phyloP scores from a whole-genome alignment of 2,329 filamentous ascomycete species.

The Domatiomyces globalis region DNA sequence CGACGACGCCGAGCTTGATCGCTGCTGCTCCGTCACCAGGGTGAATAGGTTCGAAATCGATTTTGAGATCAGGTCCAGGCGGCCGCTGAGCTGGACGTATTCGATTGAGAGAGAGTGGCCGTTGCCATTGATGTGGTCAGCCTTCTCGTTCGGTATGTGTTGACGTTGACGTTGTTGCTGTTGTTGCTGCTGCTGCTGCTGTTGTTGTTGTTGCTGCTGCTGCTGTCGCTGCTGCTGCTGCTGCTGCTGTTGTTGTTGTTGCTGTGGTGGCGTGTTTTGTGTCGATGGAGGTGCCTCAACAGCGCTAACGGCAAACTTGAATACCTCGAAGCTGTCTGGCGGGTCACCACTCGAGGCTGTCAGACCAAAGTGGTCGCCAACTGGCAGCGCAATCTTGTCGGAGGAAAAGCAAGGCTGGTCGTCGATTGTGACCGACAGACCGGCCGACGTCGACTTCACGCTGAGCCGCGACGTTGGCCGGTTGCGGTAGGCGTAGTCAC shows the following conservation, averaged over 20 bases:
- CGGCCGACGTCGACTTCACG: conserved; percentile 48
- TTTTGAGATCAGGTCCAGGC: conserved; percentile 50
- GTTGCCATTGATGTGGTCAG: conserved; percentile 30
- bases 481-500: conserved; percentile 81
- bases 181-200: not conserved
- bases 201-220: conserved; percentile 20
- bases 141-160: conserved; percentile 22
- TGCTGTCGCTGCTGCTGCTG: conserved; percentile 22
- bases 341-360: conserved; percentile 79
- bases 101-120: conserved; percentile 42
- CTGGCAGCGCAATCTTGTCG: conserved; percentile 54
- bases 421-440: conserved; percentile 69
- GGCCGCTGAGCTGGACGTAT: conserved; percentile 72
- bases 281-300: conserved; percentile 14
- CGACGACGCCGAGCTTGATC: conserved; percentile 36
- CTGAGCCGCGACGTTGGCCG: conserved; percentile 69
- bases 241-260: conserved; percentile 22
- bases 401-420: conserved; percentile 57
- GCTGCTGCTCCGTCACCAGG: conserved; percentile 21
- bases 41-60: conserved; percentile 42
- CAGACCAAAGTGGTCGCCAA: conserved; percentile 72
- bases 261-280: conserved; percentile 21
- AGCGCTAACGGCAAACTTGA: conserved; percentile 59
- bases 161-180: conserved; percentile 4
- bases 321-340: conserved; percentile 87